Base-by-base conservation (phyloP, 352 stramenopile genomes). In the Pythium utonaiense region DNA sequence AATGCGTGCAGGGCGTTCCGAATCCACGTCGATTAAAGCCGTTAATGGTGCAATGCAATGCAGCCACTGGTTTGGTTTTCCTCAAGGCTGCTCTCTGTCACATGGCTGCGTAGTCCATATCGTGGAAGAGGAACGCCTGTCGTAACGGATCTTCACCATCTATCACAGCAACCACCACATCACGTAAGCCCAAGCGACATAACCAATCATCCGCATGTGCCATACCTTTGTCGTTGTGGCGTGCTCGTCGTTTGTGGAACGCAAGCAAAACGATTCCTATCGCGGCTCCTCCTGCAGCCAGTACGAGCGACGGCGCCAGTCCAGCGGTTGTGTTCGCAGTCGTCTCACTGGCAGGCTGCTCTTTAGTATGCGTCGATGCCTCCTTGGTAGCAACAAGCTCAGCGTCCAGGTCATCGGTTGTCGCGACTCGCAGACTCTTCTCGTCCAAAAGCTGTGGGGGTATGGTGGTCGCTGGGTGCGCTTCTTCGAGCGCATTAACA, bases 21-120 rank as follows among this genome's bases (percentile, higher is more conserved):
- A 1, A 33, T 86, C 30, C 19, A 22, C 3, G 10, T 22, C 19
- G 38, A 62, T 21, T 54, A 61, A 54, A 50, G 25, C 36, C 3
- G 50, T 41, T 24, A 41, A 24, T 33, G 28, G 28, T n/a, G n/a
- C n/a, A n/a, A n/a, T n/a, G n/a, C n/a, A n/a, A n/a, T n/a, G n/a
- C n/a, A n/a, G n/a, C n/a, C n/a, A n/a, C n/a, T n/a, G n/a, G n/a
- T n/a, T n/a, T n/a, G n/a, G 44, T 31, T 22, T n/a, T 52, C 4
- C 22, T 31, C 44, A 52, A 30, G 44, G 25, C 34, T 16, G 12
- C 19, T 53, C 10, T 52, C 48, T 22, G 19, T 70, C 70, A 91
- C 58, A 91, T 91, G 25, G 81, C 81, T 31, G 81, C 81, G 45
- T 90, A 90, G 66, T 88, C 78, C 78, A 90, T 86, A 24, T 91